Percentiles rank a stretch among this genome's conserved stretches.
These are phyloP conservation scores for Gaeumannomyces tritici DNA, from an alignment of 2,329 filamentous ascomycete species.

Conservation along the genomic window DNA sequence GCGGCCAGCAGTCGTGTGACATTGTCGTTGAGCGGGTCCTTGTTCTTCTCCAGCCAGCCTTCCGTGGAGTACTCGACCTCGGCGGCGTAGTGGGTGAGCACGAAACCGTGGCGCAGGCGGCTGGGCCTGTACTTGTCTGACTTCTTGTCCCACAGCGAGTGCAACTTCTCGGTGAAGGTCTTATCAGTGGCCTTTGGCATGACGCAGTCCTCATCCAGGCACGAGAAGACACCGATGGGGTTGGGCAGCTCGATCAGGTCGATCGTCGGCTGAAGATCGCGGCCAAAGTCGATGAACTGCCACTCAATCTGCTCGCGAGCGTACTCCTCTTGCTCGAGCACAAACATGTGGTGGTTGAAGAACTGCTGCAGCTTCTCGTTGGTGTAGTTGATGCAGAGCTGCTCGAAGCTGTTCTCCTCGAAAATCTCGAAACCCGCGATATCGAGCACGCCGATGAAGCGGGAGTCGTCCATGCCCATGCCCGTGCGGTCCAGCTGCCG, in stretches of 20 bases:
- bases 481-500: slow-evolving; percentile 80
- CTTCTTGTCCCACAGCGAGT: slow-evolving; percentile 93
- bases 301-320: slow-evolving; percentile 96
- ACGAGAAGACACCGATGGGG: slow-evolving; percentile 97
- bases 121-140: slow-evolving; percentile 87
- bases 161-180: slow-evolving; percentile 95
- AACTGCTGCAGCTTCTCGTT: slow-evolving; percentile 99
- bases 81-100: slow-evolving; percentile 93
- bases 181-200: slow-evolving; percentile 99
- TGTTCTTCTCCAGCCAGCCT: slow-evolving; percentile 97
- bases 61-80: slow-evolving; percentile 96
- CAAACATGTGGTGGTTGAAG: slow-evolving; percentile 99
- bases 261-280: slow-evolving; percentile 93
- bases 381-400: slow-evolving; percentile 98
- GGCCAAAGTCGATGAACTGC: slow-evolving; percentile 99
- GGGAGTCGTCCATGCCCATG: slow-evolving; percentile 74
- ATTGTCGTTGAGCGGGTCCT: slow-evolving; percentile 96
- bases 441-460: slow-evolving; percentile 96
- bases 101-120: slow-evolving; percentile 81
- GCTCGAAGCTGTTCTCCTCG: slow-evolving; percentile 96
- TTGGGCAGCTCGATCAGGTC: slow-evolving; percentile 94
- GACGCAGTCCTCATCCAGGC: slow-evolving; percentile 92
- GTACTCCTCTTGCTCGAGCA: slow-evolving; percentile 96
- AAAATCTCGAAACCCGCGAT: slow-evolving; percentile 99
- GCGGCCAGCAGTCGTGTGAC: slow-evolving; percentile 78